Evolutionary conservation across 768 basidiomycete genomes (phyloP).

Genomic region (Cystoderma amianthinum): DNA sequence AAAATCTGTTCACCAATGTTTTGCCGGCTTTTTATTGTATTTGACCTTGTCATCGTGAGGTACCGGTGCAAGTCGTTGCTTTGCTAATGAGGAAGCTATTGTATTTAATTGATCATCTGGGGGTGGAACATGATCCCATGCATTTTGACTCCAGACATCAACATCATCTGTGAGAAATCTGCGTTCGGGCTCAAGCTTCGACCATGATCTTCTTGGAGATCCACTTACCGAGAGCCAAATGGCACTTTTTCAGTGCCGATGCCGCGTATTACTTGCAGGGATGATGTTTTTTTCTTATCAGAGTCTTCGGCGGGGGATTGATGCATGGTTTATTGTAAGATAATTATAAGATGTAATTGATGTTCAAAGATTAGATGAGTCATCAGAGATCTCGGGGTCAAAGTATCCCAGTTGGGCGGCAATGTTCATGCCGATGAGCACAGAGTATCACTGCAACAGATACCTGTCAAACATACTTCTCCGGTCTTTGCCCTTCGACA

Average conservation of each 20-base stretch:
- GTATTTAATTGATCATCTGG: conserved; percentile 74
- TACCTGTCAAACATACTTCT: too few species aligned
- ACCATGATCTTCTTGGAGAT: not conserved
- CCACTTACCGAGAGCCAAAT: conserved; percentile 60
- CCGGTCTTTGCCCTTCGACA: too few species aligned
- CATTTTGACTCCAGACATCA: conserved; percentile 84
- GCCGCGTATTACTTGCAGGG: conserved; percentile 67
- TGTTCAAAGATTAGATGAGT: not conserved
- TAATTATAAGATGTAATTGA: too few species aligned
- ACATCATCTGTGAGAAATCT: conserved; percentile 65
- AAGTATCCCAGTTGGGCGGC: not conserved
- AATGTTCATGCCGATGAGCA: not conserved
- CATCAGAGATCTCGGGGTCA: not conserved
- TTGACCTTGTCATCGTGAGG: conserved; percentile 61
- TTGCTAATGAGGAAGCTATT: conserved; percentile 62
- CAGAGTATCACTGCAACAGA: not conserved
- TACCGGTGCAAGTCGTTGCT: conserved; percentile 71
- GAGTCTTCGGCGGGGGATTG: conserved; percentile 2
- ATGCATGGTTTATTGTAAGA: too few species aligned
- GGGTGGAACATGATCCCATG: conserved; percentile 87
- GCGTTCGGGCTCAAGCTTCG: not conserved
- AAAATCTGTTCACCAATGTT: conserved; percentile 48
- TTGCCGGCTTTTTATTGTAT: conserved; percentile 69
- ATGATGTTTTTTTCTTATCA: conserved; percentile 40
- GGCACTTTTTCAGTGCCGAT: conserved; percentile 48